Base-by-base conservation (phyloP, 345 rosid species). In the Durio zibethinus region DNA sequence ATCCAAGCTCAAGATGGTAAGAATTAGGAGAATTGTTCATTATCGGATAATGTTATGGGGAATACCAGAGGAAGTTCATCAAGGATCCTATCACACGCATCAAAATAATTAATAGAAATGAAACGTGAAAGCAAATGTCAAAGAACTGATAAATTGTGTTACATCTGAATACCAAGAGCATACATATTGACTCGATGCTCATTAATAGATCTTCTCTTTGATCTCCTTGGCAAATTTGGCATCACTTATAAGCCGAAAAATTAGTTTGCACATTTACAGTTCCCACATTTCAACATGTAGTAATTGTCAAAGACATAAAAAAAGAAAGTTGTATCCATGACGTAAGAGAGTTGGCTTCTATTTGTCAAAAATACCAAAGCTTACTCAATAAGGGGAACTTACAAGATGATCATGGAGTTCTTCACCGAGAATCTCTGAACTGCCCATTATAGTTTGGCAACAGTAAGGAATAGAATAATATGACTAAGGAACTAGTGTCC, bases 341-440 rank as follows among this genome's bases (percentile, higher is more conserved):
- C 16, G 21, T 50, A 50, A 50, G 54, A 50, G 54, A 50, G 54
- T 16, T 16, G 8, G 21, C n/a, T n/a, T n/a, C 54, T 10, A 21
- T 23, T 43, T 48, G 29, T 43, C 36, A 21, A 31, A 67, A 23
- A 33, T 5, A 72, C 31, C 60, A 57, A 53, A n/a, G n/a, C 76
- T 38, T 16, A 73, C 76, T 15, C n/a, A 18, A 40, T 73, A 56
- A 31, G 75, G 75, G 23, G 75, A 72, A n/a, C 21, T 72, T 33
- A 53, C 36, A 16, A 20, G 65, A 29, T 73, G 23, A 56, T 48
- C 66, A 15, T 47, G 48, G 42, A 56, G 50, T 23, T 36, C 52
- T 73, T 73, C 48, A 2, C 65, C 52, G 9, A n/a, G 50, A 73
- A 35, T 73, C 50, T 73, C 65, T 15, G 47, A 38, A 16, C 63